These are phyloP conservation scores for Epichloe uncinata DNA, from an alignment of 2,329 filamentous ascomycete species.

Conservation along the genomic window DNA sequence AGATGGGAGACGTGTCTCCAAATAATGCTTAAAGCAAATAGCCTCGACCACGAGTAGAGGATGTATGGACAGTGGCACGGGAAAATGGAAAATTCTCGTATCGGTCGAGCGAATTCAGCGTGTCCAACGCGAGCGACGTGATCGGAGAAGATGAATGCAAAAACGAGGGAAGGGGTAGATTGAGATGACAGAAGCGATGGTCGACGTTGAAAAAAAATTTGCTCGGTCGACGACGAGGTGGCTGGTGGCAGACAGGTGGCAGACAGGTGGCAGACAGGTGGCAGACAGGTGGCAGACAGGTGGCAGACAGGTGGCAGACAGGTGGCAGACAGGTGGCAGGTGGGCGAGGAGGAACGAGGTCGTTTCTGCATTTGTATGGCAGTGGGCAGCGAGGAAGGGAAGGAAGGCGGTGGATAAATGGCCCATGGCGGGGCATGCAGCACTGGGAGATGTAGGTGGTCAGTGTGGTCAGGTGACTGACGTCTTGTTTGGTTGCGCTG, in stretches of 20 bases:
- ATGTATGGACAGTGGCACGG: no score
- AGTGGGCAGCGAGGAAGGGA: background rate
- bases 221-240: background rate
- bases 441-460: background rate
- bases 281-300: no score
- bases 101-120: no score
- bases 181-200: background rate
- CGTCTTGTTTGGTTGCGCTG: background rate
- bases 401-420: slow-evolving; percentile 2
- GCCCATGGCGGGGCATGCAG: background rate
- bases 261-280: no score
- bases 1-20: no score
- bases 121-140: background rate
- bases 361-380: background rate
- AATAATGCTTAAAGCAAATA: no score
- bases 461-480: no score
- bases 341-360: background rate
- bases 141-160: background rate
- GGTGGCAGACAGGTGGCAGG: no score
- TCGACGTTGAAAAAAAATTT: no score
- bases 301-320: no score
- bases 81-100: background rate
- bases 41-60: no score
- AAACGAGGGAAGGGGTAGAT: background rate
- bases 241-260: no score